These are phyloP conservation scores for Porcisia hertigi DNA, from an alignment of 208 protist species.

Conservation along the genomic window DNA sequence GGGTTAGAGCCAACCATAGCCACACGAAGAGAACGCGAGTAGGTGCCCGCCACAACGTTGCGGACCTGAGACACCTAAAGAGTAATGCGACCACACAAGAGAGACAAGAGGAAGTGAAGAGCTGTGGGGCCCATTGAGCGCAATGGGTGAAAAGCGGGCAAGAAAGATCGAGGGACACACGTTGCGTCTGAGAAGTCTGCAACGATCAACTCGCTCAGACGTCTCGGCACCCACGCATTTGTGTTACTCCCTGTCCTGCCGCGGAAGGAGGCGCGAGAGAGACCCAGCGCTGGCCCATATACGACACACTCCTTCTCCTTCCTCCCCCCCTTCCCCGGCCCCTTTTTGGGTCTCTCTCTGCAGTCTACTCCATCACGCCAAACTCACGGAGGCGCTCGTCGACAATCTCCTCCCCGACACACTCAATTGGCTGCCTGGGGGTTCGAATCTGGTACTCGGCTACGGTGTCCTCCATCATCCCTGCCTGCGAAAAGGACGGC, in stretches of 20 bases:
- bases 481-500: constrained; percentile 56
- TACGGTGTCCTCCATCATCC: constrained; percentile 51
- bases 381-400: constrained; percentile 76
- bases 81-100: neutral
- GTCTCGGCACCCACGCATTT: neutral
- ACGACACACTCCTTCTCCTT: neutral
- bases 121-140: neutral
- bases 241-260: neutral
- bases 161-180: neutral
- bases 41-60: neutral
- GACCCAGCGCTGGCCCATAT: neutral
- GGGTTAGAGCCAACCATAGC: neutral
- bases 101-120: neutral
- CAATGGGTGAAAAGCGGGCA: neutral
- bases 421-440: constrained; percentile 62
- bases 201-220: neutral
- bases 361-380: constrained; percentile 41
- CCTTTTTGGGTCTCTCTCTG: neutral
- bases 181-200: neutral
- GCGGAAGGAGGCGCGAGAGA: neutral
- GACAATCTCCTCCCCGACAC: constrained; percentile 49
- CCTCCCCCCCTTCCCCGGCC: neutral
- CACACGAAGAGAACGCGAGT: neutral
- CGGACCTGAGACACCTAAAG: neutral
- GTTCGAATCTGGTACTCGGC: constrained; percentile 79